phyloP scores from a whole-genome alignment of 257 asterid genomes.

The Capsicum pubescens region DNA sequence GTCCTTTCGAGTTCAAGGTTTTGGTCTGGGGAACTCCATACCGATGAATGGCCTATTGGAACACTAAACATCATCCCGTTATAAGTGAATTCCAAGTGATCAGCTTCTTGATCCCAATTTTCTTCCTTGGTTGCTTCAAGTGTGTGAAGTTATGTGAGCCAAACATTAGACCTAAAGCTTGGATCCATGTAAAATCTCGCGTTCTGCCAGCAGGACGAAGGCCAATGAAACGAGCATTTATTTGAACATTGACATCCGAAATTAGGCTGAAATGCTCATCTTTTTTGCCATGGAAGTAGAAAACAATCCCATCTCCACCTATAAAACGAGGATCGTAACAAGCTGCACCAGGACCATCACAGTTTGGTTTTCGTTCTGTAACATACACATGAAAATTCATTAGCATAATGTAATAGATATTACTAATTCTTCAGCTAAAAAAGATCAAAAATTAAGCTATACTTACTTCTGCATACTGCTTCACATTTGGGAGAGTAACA shows the following conservation, averaged over 20 bases:
- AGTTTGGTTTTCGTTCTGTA: slow-evolving; percentile 34
- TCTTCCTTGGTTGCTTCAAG: slow-evolving; percentile 32
- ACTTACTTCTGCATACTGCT: slow-evolving; percentile 36
- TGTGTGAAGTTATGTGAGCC: slow-evolving; percentile 34
- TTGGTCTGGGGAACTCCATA: slow-evolving; percentile 32
- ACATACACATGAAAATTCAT: background rate
- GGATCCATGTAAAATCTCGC: slow-evolving; percentile 37
- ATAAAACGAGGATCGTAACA: slow-evolving; percentile 36
- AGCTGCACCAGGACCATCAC: slow-evolving; percentile 41
- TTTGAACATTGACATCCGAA: slow-evolving; percentile 34
- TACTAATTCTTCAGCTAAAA: background rate
- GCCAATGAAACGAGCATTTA: slow-evolving; percentile 38
- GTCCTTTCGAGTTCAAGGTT: slow-evolving; percentile 28
- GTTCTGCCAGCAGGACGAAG: slow-evolving; percentile 28
- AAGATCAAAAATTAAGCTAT: background rate
- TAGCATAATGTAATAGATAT: background rate
- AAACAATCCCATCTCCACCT: slow-evolving; percentile 40
- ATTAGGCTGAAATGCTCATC: slow-evolving; percentile 36
- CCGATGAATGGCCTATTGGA: slow-evolving; percentile 17
- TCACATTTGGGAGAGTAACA: slow-evolving; percentile 40
- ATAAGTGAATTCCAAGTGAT: slow-evolving; percentile 29
- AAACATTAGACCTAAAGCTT: slow-evolving; percentile 33
- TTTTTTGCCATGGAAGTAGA: slow-evolving; percentile 37
- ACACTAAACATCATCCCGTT: background rate
- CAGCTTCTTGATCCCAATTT: slow-evolving; percentile 30